Evolutionary conservation across 257 asterid species (phyloP).

Genomic region (Cynanchum wilfordii): DNA sequence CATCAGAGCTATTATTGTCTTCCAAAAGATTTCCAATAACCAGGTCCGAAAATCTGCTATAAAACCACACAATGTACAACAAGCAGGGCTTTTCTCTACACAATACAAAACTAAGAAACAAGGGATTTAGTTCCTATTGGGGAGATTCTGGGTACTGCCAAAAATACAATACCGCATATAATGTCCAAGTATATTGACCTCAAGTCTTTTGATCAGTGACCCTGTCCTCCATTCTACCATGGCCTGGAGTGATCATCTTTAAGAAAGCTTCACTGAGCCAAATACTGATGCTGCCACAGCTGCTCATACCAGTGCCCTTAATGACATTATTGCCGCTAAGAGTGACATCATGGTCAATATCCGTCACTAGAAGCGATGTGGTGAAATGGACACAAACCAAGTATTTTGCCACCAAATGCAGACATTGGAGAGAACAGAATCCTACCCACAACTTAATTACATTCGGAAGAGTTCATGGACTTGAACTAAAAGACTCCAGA

Average conservation of each 20-base stretch:
- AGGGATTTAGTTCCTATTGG: constrained; percentile 23
- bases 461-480: constrained; percentile 16
- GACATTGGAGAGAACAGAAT: constrained; percentile 11
- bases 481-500: constrained; percentile 19
- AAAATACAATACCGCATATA: constrained; percentile 21
- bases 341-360: constrained; percentile 41
- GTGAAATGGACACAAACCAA: constrained; percentile 3
- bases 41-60: constrained; percentile 12
- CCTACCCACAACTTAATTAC: constrained; percentile 31
- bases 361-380: constrained; percentile 25
- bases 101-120: constrained; percentile 28
- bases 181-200: constrained; percentile 19
- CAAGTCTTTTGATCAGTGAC: constrained; percentile 10
- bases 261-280: constrained; percentile 1
- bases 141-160: constrained; percentile 5
- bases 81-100: constrained; percentile 35
- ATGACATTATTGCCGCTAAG: constrained; percentile 18
- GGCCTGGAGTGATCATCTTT: constrained; percentile 5
- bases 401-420: constrained; percentile 11
- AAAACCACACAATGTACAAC: constrained; percentile 48
- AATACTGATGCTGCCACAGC: constrained; percentile 7
- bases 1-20: constrained; percentile 16
- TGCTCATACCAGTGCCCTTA: constrained; percentile 15
- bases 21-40: constrained; percentile 3
- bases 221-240: constrained; percentile 17